Evolutionary conservation across 306 rosid species (phyloP).

Genomic region (Trifolium subterraneum): DNA sequence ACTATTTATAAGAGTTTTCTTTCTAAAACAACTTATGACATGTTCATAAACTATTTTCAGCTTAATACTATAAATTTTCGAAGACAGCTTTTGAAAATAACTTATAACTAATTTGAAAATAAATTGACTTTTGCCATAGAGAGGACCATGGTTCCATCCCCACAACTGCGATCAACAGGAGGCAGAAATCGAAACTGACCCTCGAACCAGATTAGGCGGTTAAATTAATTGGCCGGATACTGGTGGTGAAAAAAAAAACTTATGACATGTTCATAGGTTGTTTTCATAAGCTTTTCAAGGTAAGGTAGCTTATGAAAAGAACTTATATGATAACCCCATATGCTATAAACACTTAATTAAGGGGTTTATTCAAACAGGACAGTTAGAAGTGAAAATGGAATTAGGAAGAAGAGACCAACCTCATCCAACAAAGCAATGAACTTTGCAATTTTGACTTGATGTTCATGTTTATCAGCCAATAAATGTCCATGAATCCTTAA

Average conservation of each 20-base stretch:
- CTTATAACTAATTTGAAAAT: too few species aligned
- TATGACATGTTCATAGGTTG: too few species aligned
- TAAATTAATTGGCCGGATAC: too few species aligned
- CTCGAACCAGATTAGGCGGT: too few species aligned
- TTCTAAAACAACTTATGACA: not conserved
- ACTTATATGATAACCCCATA: not conserved
- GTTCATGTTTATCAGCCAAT: slow-evolving; percentile 64
- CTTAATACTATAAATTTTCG: not conserved
- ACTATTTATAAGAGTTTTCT: not conserved
- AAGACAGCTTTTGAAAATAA: not conserved
- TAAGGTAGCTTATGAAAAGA: not conserved
- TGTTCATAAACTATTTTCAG: not conserved
- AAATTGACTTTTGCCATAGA: too few species aligned
- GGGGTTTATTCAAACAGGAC: not conserved
- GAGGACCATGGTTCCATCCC: too few species aligned
- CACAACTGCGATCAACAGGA: too few species aligned
- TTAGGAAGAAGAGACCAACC: slow-evolving; percentile 48
- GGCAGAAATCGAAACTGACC: too few species aligned
- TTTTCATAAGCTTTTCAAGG: not conserved
- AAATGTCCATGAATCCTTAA: slow-evolving; percentile 57
- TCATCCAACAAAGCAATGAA: slow-evolving; percentile 70
- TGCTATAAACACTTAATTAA: not conserved
- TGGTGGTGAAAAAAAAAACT: too few species aligned
- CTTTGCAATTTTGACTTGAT: slow-evolving; percentile 63
- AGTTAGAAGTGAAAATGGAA: not conserved